Evolutionary conservation across 2,329 filamentous ascomycete genomes (phyloP), one percentile per base, ranked within the genome.

Genomic region (Calonectria fujianensis): DNA sequence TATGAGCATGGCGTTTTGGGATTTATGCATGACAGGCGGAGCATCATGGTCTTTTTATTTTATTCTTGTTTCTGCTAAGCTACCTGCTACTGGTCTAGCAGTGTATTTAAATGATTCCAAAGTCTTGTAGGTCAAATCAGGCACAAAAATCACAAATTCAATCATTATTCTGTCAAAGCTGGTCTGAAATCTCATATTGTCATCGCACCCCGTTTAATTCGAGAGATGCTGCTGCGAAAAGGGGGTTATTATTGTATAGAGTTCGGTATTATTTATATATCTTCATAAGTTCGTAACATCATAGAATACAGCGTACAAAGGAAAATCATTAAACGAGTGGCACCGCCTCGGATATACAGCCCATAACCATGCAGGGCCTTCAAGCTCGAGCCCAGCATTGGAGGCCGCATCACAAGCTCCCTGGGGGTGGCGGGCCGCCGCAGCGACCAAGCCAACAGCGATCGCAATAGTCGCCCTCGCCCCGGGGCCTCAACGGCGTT

Each of bases 371-470:
- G 4, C 35, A 41, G 14, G 2, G 5, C n/a, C 57, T 8, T 61
- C 37, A 9, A 39, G n/a, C 11, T 29, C 35, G 29, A 8, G 7
- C n/a, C 16, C 18, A 6, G 16, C 6, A 6, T 45, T 9, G 18
- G 8, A 37, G 39, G 24, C 20, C 32, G 7, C 24, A 61, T 39
- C 52, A 63, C 14, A 41, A 10, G 24, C 79, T 78, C 3, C 72
- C 73, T 37, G 72, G 70, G 20, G 78, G 78, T 37, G 57, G 64
- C 4, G 72, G 73, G 11, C 78, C 79, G 11, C 32, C 32, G 11
- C 79, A 80, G 11, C 52, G 69, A n/a, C 78, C 79, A n/a, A 73
- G 72, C 79, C 79, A 80, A 50, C 79, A 80, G 18, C 48, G 70
- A 51, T 77, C 73, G 27, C 79, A 81, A n/a, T 80, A 80, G 45